Percentiles rank a stretch among this genome's conserved stretches.
Conservation (phyloP, 768 basidiomycete species). For the Suillus ampliporus region DNA sequence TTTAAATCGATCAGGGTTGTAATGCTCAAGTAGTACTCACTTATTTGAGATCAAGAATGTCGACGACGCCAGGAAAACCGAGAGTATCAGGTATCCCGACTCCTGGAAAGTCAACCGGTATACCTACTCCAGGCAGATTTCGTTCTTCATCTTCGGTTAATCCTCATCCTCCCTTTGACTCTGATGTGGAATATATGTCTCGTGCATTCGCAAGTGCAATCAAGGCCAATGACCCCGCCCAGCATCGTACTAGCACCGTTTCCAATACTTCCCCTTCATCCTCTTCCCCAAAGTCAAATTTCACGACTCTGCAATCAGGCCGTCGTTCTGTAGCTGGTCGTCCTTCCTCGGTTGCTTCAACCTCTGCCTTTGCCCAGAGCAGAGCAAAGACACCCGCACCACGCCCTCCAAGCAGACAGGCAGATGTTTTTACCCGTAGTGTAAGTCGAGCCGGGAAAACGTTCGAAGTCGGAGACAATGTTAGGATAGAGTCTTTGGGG, state of each 20-base stretch:
- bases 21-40: neutral
- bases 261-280: conserved; percentile 48
- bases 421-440: conserved; percentile 58
- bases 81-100: conserved; percentile 52
- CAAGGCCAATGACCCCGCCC: conserved; percentile 79
- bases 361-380: conserved; percentile 47
- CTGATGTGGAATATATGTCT: conserved; percentile 63
- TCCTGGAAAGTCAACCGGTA: conserved; percentile 52
- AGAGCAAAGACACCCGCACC: conserved; percentile 59
- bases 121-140: conserved; percentile 75
- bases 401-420: conserved; percentile 70
- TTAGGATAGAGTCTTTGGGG: conserved; percentile 86
- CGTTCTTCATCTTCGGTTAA: conserved; percentile 66
- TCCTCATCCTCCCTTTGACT: conserved; percentile 35
- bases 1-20: conserved; percentile 2
- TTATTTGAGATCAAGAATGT: no score
- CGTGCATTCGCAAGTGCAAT: conserved; percentile 83
- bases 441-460: conserved; percentile 49
- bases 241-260: conserved; percentile 56
- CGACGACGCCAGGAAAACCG: conserved; percentile 49
- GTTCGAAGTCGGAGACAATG: conserved; percentile 80
- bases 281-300: conserved; percentile 49
- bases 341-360: conserved; percentile 67
- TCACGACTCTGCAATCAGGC: conserved; percentile 49
- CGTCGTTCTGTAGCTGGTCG: conserved; percentile 57